Evolutionary conservation across 345 rosid genomes (phyloP).

Genomic region (Abelmoschus esculentus): DNA sequence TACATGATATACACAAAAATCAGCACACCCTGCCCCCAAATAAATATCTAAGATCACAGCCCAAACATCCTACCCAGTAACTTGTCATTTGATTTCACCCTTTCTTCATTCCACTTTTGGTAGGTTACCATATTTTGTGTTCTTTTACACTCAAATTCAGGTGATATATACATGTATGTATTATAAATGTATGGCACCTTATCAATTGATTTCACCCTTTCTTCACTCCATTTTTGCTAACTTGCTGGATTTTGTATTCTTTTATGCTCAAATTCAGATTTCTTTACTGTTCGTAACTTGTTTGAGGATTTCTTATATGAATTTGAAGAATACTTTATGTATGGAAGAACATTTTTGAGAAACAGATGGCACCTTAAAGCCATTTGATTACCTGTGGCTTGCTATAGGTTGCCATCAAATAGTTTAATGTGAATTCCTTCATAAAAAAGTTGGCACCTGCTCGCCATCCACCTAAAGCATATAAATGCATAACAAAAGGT

Average conservation of each 20-base stretch:
- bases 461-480: conserved; percentile 46
- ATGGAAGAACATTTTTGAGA: neutral
- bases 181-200: neutral
- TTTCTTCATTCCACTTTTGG: no score
- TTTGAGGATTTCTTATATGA: no score
- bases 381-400: conserved; percentile 55
- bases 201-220: no score
- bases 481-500: neutral
- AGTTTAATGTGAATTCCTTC: conserved; percentile 49
- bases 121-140: no score
- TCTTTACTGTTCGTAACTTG: no score
- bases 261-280: no score
- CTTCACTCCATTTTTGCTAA: no score
- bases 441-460: conserved; percentile 39
- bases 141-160: neutral
- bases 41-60: neutral
- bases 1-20: neutral
- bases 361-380: neutral
- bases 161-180: neutral
- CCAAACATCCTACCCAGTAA: no score
- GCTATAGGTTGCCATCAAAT: conserved; percentile 56
- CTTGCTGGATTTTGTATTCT: no score
- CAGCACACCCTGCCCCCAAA: neutral
- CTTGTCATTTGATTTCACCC: no score
- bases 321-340: no score